Evolutionary conservation across 441 rosid species (phyloP).

Genomic region (Adansonia grandidieri): DNA sequence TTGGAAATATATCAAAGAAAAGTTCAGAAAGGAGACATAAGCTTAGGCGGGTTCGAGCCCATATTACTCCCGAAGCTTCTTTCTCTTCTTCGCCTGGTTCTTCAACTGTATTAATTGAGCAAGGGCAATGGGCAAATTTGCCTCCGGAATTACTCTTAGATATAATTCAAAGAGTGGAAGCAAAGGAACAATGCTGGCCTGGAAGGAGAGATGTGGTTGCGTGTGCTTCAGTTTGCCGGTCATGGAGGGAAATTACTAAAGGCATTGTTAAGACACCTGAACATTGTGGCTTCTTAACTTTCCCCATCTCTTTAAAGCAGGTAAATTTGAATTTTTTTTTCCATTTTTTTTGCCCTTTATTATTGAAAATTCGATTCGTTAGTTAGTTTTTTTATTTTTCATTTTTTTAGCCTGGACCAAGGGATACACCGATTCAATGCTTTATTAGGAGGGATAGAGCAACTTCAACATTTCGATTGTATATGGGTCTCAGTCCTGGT

Average conservation of each 20-base stretch:
- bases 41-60: constrained; percentile 55
- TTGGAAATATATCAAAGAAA: constrained; percentile 35
- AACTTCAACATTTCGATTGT: constrained; percentile 65
- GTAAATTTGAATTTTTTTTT: constrained; percentile 29
- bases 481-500: constrained; percentile 91
- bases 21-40: constrained; percentile 31
- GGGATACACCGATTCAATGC: constrained; percentile 86
- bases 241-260: constrained; percentile 79
- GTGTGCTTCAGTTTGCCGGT: constrained; percentile 80
- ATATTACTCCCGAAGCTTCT: constrained; percentile 68
- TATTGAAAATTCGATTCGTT: neutral
- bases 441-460: constrained; percentile 79
- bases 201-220: constrained; percentile 78
- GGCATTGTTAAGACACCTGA: constrained; percentile 70
- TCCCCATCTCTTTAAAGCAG: constrained; percentile 84
- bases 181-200: constrained; percentile 66
- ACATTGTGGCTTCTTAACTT: constrained; percentile 69
- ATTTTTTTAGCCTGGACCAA: constrained; percentile 74
- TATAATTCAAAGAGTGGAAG: constrained; percentile 68
- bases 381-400: neutral
- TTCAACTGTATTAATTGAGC: constrained; percentile 27
- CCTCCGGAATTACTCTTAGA: constrained; percentile 81
- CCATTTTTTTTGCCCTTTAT: neutral
- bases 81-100: constrained; percentile 19
- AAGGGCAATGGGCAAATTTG: constrained; percentile 72